Percentiles rank a stretch among this genome's conserved stretches.
These are phyloP conservation scores for Paecilomyces sp. DNA, from an alignment of 2,329 filamentous ascomycete species.

Conservation along the genomic window DNA sequence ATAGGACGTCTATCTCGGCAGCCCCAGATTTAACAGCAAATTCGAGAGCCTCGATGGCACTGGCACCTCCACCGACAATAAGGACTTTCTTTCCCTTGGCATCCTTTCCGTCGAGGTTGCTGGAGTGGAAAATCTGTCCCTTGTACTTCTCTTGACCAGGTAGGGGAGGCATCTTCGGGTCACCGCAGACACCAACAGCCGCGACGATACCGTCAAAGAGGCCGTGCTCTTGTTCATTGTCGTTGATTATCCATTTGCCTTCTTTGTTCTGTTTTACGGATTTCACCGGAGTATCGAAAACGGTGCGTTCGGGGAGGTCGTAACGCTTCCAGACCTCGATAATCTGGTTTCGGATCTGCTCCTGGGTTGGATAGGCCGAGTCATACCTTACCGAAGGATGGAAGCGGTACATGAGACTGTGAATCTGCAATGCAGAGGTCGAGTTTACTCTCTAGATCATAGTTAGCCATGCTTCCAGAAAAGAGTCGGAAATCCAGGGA, in stretches of 20 bases:
- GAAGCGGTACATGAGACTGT: constrained; percentile 82
- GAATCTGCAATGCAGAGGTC: constrained; percentile 74
- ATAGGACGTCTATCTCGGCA: constrained; percentile 62
- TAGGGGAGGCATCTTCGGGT: constrained; percentile 65
- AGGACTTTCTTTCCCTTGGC: constrained; percentile 68
- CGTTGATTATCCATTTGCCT: constrained; percentile 59
- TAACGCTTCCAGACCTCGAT: constrained; percentile 68
- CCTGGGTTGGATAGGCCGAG: constrained; percentile 67
- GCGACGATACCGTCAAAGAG: constrained; percentile 72
- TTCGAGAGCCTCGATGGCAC: constrained; percentile 74
- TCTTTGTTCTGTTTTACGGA: constrained; percentile 61
- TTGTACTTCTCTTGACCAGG: constrained; percentile 65
- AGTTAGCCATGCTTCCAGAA: constrained; percentile 1
- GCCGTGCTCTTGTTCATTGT: constrained; percentile 61
- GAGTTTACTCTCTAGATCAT: constrained; percentile 64
- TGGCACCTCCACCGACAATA: constrained; percentile 72
- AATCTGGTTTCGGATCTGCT: constrained; percentile 69
- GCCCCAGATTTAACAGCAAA: constrained; percentile 64
- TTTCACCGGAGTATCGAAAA: constrained; percentile 63
- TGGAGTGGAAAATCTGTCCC: constrained; percentile 68
- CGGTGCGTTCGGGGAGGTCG: constrained; percentile 61
- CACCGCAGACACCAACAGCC: constrained; percentile 73
- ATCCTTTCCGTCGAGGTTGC: constrained; percentile 63
- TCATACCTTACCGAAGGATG: constrained; percentile 71
- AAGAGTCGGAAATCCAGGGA: background rate